These are phyloP conservation scores for Apophysomyces ossiformis DNA, from an alignment of 371 early-diverging fungal species.

Conservation along the genomic window DNA sequence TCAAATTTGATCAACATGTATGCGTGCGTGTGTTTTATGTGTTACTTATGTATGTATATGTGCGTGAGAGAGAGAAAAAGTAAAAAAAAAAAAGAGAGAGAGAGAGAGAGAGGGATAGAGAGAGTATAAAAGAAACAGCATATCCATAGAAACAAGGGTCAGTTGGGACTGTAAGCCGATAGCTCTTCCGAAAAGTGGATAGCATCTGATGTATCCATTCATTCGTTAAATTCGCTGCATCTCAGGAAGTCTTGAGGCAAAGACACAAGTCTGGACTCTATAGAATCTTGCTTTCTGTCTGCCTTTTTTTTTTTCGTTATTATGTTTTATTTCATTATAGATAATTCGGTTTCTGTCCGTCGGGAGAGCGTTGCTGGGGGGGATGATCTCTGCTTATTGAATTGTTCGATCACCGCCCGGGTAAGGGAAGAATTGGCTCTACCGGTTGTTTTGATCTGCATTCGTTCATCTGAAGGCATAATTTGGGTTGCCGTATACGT, in stretches of 20 bases:
- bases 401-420: constrained; percentile 52
- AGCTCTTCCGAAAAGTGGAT: neutral
- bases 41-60: too few species aligned
- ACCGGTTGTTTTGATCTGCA: constrained; percentile 35
- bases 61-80: neutral
- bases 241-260: too few species aligned
- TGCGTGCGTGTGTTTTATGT: too few species aligned
- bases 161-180: constrained; percentile 7
- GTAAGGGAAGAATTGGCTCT: constrained; percentile 52
- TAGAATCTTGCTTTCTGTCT: neutral
- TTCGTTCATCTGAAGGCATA: constrained; percentile 24
- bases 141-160: neutral
- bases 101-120: neutral
- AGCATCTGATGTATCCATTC: neutral
- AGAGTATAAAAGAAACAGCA: neutral
- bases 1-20: too few species aligned
- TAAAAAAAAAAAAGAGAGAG: neutral
- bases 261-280: too few species aligned
- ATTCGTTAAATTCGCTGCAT: too few species aligned
- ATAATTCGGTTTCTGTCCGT: neutral
- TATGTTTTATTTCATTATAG: neutral
- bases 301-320: neutral
- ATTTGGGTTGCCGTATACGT: constrained; percentile 11
- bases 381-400: constrained; percentile 38
- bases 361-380: neutral